A percentile compares a stretch with the other conserved stretches of the same genome.
phyloP scores from a whole-genome alignment of 345 rosid genomes.

The Salix suchowensis region DNA sequence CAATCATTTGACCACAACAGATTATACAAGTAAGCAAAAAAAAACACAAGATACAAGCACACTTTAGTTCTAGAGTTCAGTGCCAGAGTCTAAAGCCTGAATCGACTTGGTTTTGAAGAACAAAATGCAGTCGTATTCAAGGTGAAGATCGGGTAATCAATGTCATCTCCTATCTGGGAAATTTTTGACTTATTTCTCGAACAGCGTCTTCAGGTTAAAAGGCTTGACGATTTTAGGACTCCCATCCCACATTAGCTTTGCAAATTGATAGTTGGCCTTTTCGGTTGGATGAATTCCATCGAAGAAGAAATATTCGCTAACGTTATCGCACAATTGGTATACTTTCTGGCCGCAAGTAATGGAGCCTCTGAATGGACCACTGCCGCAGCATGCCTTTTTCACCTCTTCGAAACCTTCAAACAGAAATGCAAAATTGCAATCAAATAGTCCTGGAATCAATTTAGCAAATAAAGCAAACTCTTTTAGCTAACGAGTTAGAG shows the following conservation, averaged over 20 bases:
- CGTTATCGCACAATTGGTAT: conserved; percentile 17
- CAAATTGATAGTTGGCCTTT: conserved; percentile 3
- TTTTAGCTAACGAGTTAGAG: neutral
- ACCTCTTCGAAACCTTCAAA: conserved; percentile 2
- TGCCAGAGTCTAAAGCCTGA: no score
- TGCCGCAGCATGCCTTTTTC: conserved; percentile 10
- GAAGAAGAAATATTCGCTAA: conserved; percentile 31
- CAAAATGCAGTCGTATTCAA: no score
- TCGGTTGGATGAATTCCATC: conserved; percentile 32
- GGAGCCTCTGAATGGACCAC: conserved; percentile 7
- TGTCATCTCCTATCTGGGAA: no score
- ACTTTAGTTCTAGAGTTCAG: no score
- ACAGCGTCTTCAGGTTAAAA: neutral
- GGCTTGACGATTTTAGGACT: neutral
- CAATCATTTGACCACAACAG: no score
- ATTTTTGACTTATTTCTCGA: neutral
- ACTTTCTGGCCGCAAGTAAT: conserved; percentile 10
- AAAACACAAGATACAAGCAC: no score
- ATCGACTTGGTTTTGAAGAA: no score
- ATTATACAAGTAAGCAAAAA: no score
- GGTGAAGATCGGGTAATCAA: no score
- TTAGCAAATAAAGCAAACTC: neutral
- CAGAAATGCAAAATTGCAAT: neutral
- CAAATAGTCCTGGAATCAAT: neutral
- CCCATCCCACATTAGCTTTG: conserved; percentile 11